phyloP scores from a whole-genome alignment of 495 filamentous ascomycete species.

The Lepidopterella palustris region DNA sequence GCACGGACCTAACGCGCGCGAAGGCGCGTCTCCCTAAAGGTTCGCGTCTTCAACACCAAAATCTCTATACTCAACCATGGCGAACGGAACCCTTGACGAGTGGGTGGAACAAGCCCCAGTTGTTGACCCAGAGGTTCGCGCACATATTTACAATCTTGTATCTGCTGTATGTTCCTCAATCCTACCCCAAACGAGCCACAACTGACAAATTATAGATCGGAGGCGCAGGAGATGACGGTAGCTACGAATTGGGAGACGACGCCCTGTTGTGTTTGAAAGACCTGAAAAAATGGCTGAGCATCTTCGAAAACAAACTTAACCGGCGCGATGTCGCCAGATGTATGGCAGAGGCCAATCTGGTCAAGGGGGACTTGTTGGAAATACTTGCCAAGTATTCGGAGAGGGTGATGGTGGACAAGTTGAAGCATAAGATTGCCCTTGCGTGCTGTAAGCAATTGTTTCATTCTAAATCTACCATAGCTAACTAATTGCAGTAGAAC shows the following conservation, averaged over 20 bases:
- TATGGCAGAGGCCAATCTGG: slow-evolving; percentile 85
- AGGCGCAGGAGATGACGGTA: slow-evolving; percentile 76
- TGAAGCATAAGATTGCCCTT: slow-evolving; percentile 72
- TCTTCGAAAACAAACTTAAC: slow-evolving; percentile 91
- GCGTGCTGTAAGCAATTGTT: slow-evolving; percentile 55
- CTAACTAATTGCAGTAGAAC: slow-evolving; percentile 52
- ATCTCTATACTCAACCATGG: slow-evolving; percentile 41
- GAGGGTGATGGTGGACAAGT: slow-evolving; percentile 48
- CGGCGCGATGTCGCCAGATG: slow-evolving; percentile 93
- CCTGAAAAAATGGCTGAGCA: slow-evolving; percentile 84
- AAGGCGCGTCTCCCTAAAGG: not conserved
- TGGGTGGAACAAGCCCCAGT: slow-evolving; percentile 19
- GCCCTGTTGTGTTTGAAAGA: slow-evolving; percentile 87
- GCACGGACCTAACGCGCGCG: slow-evolving; percentile 1
- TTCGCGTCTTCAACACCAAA: not conserved
- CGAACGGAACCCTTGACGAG: slow-evolving; percentile 44
- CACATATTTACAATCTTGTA: slow-evolving; percentile 84
- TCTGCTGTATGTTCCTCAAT: slow-evolving; percentile 66
- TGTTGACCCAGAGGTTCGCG: slow-evolving; percentile 82
- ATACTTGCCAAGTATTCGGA: slow-evolving; percentile 57
- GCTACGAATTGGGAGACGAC: slow-evolving; percentile 88
- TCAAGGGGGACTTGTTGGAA: slow-evolving; percentile 80
- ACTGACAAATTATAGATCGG: slow-evolving; percentile 58
- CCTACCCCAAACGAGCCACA: not conserved
- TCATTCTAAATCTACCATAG: not conserved